Evolutionary conservation across 371 early-diverging fungal species (phyloP), one percentile per base, ranked within the genome.

Genomic region (Choanephora cucurbitarum): DNA sequence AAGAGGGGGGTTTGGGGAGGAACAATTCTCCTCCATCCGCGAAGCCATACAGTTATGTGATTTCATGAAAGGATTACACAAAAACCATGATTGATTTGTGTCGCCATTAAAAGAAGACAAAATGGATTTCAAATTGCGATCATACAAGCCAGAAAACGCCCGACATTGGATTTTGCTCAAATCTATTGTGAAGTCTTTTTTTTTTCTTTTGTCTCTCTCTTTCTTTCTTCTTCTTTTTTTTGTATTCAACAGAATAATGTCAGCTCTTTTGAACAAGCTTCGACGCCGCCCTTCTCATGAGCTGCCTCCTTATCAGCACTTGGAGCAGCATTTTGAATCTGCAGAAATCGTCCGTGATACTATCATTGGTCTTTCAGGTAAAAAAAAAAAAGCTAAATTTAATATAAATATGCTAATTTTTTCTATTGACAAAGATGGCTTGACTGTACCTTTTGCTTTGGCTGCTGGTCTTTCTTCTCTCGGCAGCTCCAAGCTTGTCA

Each of bases 391-490:
- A 46, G 39, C 46, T 3, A 19, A 22, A 17, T n/a, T 32, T 21
- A 15, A 44, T 15, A 15, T 24, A 8, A 44, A 3, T 1, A 32
- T n/a, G n/a, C n/a, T n/a, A n/a, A n/a, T n/a, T n/a, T 34, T 23
- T 44, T 31, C 14, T 40, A 31, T n/a, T 21, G 24, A 24, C 11
- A n/a, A 28, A 17, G 90, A 88, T 70, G 90, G 90, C 15, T 76
- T 90, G 32, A 90, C 89, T 7, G 90, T 88, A 7, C 90, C 90
- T 13, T 90, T 90, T 71, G 90, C 90, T 19, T 71, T 90, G 44
- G 87, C 90, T 34, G 90, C 90, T 5, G 90, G 89, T 44, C 73
- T 90, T 39, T 75, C 86, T 21, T 75, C 83, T 18, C 73, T 86
- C 21, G 80, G 84, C 33, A 75, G 77, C 59, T 73, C 81, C 8